Evolutionary conservation across 768 basidiomycete species (phyloP), one percentile per base, ranked within the genome.

Genomic region (Rhizopogon vulgaris): DNA sequence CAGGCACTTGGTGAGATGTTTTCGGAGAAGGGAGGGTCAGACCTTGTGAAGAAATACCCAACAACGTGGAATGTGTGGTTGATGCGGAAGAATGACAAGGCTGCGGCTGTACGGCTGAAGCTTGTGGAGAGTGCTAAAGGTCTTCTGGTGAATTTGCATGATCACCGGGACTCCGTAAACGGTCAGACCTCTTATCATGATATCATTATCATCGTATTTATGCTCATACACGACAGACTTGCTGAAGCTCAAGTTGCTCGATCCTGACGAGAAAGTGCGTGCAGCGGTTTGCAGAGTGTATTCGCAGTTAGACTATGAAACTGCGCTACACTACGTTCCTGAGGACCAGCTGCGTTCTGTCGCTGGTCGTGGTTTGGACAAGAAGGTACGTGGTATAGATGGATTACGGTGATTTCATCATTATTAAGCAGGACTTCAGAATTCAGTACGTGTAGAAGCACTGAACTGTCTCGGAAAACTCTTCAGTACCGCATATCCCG

Each of bases 181-280:
- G 82, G 90, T 88, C 56, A 55, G 77, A 65, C n/a, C 2, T 24
- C 12, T 28, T 48, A 11, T 30, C 36, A 42, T 56, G 48, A 50
- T 48, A 11, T 30, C 36, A 42, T 56, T 49, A 51, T 53, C 47
- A 14, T 46, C 9, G 34, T 42, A 39, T 53, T 42, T 25, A 36
- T 45, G 25, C 27, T 49, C 37, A 38, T n/a, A 8, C 39, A 12
- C 48, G 48, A 27, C 55, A 87, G 88, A 80, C 3, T 71, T 80
- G 34, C 69, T 94, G 30, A 62, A 68, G 22, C 62, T 69, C 12
- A 94, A 94, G 60, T 69, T 95, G 5, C 60, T 79, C 1, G 96
- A 99, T 66, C 85, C 90, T 0, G 96, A 98, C 56, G 96, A 97
- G 53, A 90, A 84, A 61, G 85, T 99, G 38, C 82, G 96, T 27